Evolutionary conservation across 2,329 filamentous ascomycete genomes (phyloP), one percentile per base, ranked within the genome.

Genomic region (Chrysosphaeria jannelii): DNA sequence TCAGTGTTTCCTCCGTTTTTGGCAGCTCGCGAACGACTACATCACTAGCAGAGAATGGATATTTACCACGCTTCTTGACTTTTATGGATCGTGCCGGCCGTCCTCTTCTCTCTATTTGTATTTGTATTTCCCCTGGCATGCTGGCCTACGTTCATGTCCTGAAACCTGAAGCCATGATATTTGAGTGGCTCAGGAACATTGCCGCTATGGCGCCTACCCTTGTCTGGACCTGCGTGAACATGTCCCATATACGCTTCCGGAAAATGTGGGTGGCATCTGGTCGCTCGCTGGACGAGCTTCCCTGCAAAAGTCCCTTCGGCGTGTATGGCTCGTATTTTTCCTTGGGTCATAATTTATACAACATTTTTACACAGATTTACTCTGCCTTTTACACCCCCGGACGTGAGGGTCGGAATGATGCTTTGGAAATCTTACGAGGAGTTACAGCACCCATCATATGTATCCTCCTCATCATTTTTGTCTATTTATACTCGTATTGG

Each of bases 151-250:
- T 67, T 25, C 41, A 46, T 37, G 48, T 52, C 4, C 33, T 34
- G 5, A 39, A 39, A 26, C 46, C 41, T 31, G 36, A 33, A 18
- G n/a, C n/a, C n/a, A 42, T 42, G 1, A 50, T 61, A 29, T 69
- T 69, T 44, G 48, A 47, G 34, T 70, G 63, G 63, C 51, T 70
- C 25, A 48, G 75, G 18, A 57, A 70, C 1, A 54, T 79, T 11
- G 72, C 67, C 0, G 70, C 68, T 24, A 56, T 78, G 7, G 59
- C 62, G 3, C 66, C 60, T 29, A 60, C 79, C 39, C 71, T 78
- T 43, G 69, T 69, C 13, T 79, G 70, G 70, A 63, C 59, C 17
- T 67, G 52, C 28, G 61, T 67, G 37, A 67, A 60, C 39, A 42
- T 61, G 3, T 51, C 59, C 0, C 61, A 68, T 36, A 67, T 68